Evolutionary conservation across 2,329 filamentous ascomycete species (phyloP).

Genomic region (Huntiella bhutanensis): DNA sequence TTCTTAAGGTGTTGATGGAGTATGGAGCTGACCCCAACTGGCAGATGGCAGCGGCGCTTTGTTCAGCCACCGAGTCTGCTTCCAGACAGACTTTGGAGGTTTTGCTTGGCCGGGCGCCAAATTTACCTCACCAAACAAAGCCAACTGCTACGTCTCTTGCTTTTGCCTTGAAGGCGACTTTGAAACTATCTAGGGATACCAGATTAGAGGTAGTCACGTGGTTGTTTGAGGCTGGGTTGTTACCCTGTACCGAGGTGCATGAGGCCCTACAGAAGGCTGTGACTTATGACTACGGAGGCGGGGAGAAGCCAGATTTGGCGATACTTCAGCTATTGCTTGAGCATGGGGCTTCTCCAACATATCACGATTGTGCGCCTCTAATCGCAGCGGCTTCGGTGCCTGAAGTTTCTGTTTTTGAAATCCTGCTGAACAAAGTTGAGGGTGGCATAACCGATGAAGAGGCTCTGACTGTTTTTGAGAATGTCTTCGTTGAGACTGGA

Average conservation of each 20-base stretch:
- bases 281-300: conserved; percentile 19
- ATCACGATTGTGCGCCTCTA: conserved; percentile 1
- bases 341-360: conserved; percentile 5
- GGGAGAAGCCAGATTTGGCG: conserved; percentile 1
- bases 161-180: conserved; percentile 33
- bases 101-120: conserved; percentile 27
- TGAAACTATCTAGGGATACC: conserved; percentile 29
- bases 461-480: not conserved
- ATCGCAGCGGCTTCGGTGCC: conserved; percentile 1
- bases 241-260: conserved; percentile 30
- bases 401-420: no score
- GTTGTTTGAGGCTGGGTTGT: conserved; percentile 32
- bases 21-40: conserved; percentile 37
- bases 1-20: conserved; percentile 31
- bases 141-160: conserved; percentile 29
- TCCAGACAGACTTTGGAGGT: conserved; percentile 31
- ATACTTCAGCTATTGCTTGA: conserved; percentile 7
- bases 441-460: conserved; percentile 1
- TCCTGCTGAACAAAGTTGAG: not conserved
- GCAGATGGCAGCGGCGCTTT: conserved; percentile 34
- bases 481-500: not conserved
- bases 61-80: conserved; percentile 32
- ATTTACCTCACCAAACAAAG: conserved; percentile 24
- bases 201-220: conserved; percentile 29
- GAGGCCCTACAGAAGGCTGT: conserved; percentile 31